Evolutionary conservation across 176 grass and related monocot genomes (phyloP).

Genomic region (Lolium rigidum): DNA sequence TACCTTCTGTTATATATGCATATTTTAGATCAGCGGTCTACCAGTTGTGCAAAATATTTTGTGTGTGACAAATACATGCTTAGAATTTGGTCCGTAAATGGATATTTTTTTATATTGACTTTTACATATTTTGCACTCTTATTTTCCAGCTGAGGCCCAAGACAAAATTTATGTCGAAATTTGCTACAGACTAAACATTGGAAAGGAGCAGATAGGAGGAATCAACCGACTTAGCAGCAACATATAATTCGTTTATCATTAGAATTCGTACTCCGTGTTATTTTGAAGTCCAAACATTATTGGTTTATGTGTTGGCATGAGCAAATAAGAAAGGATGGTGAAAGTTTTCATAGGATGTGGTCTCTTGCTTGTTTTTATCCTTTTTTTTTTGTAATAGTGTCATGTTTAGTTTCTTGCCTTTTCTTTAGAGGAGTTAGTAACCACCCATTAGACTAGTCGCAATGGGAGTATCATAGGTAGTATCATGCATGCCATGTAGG

Average conservation of each 20-base stretch:
- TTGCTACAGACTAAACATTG: not conserved
- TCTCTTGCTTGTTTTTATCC: no score
- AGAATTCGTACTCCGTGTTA: not conserved
- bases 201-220: not conserved
- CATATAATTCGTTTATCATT: not conserved
- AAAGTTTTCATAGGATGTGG: not conserved
- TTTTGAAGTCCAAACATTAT: not conserved
- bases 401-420: no score
- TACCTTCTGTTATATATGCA: not conserved
- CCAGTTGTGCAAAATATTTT: not conserved
- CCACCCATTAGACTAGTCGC: no score
- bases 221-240: not conserved
- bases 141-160: not conserved
- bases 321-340: not conserved
- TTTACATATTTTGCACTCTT: not conserved
- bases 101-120: not conserved
- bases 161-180: not conserved
- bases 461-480: no score
- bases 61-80: not conserved
- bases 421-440: no score
- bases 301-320: not conserved
- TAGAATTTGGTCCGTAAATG: not conserved
- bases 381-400: no score
- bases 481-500: no score
- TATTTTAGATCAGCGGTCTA: not conserved